A percentile compares a stretch with the other conserved stretches of the same genome.
phyloP scores from a whole-genome alignment of 257 asterid species.

The Solanum virginianum region DNA sequence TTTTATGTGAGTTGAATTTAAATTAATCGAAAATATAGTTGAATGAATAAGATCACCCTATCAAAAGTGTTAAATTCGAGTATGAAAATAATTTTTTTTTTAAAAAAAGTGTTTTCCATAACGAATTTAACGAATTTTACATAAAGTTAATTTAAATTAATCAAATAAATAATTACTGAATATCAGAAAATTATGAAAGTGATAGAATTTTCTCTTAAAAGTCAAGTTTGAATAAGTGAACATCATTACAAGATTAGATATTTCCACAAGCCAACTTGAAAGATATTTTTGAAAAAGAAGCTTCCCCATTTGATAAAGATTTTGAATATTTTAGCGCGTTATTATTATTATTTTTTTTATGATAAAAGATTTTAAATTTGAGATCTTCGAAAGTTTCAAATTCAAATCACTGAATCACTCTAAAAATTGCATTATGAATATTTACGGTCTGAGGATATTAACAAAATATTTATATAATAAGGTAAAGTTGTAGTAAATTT shows the following conservation, averaged over 20 bases:
- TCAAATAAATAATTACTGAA: fast-evolving
- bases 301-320: no score
- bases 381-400: no score
- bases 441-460: fast-evolving
- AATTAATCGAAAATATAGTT: background rate
- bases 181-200: background rate
- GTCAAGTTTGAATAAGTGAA: background rate
- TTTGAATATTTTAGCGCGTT: no score
- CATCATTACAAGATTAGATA: background rate
- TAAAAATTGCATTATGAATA: no score
- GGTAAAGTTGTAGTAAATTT: background rate
- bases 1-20: background rate
- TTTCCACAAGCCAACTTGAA: background rate
- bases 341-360: no score
- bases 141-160: background rate
- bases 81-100: background rate
- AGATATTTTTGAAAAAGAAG: no score
- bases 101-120: background rate
- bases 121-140: background rate
- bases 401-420: no score
- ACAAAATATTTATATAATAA: background rate
- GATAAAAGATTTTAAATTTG: no score
- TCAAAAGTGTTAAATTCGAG: fast-evolving
- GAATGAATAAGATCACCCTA: background rate
- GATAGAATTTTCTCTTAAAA: background rate